Evolutionary conservation across 306 rosid genomes (phyloP), one percentile per base, ranked within the genome.

Genomic region (Prunus mongolica): DNA sequence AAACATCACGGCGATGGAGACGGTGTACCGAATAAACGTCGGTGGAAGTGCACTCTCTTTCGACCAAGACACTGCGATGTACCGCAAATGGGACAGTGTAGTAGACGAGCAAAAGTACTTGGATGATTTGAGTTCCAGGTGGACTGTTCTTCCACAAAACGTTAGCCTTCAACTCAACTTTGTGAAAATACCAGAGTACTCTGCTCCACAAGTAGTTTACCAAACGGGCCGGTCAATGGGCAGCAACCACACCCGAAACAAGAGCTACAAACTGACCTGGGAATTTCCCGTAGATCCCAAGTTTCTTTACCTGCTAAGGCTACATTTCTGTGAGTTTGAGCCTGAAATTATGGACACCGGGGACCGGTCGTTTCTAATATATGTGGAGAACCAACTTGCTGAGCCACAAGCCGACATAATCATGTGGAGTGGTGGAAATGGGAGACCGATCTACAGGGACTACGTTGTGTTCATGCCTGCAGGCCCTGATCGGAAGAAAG

Each of bases 301-400:
- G 0, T 85, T 85, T 44, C 4, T 14, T 15, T 85, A 82, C 79
- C 34, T 79, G 18, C 73, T 82, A 14, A 80, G 89, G 18, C 71
- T 85, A 8, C 84, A 79, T 57, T 82, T 82, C 24, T 86, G 89
- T 34, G 84, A 82, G 73, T 8, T 85, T 20, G 34, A 4, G 0
- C 0, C 4, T 19, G 49, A 47, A 13, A 47, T 47, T 47, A 10
- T 0, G 0, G 12, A 10, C 51, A 7, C 9, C 9, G 44, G 30
- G 1, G 78, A 82, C 25, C 63, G 73, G 3, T 0, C 0, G 1
- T 85, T 85, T 18, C 6, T 7, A 0, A 83, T 85, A 13, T 78
- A n/a, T 67, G 80, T 92, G 12, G 71, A 51, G 0, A 69, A 79
- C 1, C 38, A 69, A 0, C 88, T 51, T 0, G 81, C 86, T 0